These are phyloP conservation scores for Magnusiomyces tetraspermus DNA, from an alignment of 1,139 yeast genomes.

Conservation along the genomic window DNA sequence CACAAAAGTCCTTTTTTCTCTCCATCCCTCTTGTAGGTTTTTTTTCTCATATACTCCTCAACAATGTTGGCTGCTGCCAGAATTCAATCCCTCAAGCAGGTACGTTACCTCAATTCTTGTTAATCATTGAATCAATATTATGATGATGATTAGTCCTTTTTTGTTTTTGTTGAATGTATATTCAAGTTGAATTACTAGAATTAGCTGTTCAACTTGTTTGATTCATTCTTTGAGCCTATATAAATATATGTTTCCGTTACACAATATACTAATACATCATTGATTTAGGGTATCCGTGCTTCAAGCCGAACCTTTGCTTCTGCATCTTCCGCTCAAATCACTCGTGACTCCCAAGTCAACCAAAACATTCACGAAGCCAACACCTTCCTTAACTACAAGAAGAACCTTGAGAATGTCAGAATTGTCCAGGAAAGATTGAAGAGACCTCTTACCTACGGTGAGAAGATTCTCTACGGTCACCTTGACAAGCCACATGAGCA, in stretches of 20 bases:
- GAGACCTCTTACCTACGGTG: slow-evolving; percentile 96
- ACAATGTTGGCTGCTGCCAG: slow-evolving; percentile 7
- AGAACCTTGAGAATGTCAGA: slow-evolving; percentile 61
- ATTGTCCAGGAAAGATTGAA: slow-evolving; percentile 79
- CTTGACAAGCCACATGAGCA: slow-evolving; percentile 92
- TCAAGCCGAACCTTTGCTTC: slow-evolving; percentile 63
- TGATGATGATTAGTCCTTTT: background rate
- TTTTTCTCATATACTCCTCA: background rate
- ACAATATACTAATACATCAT: no score
- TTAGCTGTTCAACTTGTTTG: no score
- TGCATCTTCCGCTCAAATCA: slow-evolving; percentile 47
- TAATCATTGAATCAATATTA: background rate
- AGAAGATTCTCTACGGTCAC: slow-evolving; percentile 92
- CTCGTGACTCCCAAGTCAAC: slow-evolving; percentile 85
- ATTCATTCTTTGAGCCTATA: no score
- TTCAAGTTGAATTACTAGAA: background rate
- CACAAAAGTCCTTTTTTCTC: background rate
- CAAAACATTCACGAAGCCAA: slow-evolving; percentile 83
- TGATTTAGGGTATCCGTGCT: slow-evolving; percentile 15
- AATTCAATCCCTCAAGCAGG: slow-evolving; percentile 5
- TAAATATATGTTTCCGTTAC: no score
- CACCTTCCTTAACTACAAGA: slow-evolving; percentile 49
- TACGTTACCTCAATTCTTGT: background rate
- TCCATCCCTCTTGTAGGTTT: background rate
- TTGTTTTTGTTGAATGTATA: background rate